Evolutionary conservation across 2,329 filamentous ascomycete species (phyloP).

Genomic region (Claviceps paspali): DNA sequence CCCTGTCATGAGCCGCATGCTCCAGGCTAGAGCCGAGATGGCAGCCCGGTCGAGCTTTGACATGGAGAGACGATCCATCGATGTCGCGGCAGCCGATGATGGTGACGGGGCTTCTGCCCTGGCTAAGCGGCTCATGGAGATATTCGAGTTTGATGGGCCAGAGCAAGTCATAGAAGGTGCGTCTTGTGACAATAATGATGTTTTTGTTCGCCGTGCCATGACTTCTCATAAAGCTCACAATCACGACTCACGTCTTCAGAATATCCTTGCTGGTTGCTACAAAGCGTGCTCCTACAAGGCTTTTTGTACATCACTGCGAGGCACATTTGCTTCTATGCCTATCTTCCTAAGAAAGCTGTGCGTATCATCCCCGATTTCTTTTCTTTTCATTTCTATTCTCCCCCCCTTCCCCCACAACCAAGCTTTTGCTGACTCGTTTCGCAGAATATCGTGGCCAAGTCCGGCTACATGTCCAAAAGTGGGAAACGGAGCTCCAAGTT

Average conservation of each 20-base stretch:
- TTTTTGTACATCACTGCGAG: slow-evolving; percentile 90
- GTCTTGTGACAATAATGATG: not conserved
- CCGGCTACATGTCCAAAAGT: slow-evolving; percentile 75
- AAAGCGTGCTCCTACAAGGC: slow-evolving; percentile 82
- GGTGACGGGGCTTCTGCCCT: slow-evolving; percentile 40
- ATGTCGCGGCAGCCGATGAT: slow-evolving; percentile 19
- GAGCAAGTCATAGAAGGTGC: slow-evolving; percentile 76
- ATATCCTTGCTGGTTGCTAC: slow-evolving; percentile 85
- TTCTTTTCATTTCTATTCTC: not conserved
- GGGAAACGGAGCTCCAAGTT: slow-evolving; percentile 80
- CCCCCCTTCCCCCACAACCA: no score
- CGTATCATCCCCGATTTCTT: slow-evolving; percentile 15
- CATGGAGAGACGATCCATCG: slow-evolving; percentile 29
- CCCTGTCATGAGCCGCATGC: slow-evolving; percentile 63
- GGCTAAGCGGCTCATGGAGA: slow-evolving; percentile 60
- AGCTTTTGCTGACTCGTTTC: slow-evolving; percentile 7
- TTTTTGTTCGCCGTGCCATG: no score
- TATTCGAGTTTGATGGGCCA: slow-evolving; percentile 66
- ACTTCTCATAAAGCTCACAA: not conserved
- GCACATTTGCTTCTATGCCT: slow-evolving; percentile 95
- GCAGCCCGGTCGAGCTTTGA: slow-evolving; percentile 42
- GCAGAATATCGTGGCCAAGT: slow-evolving; percentile 62
- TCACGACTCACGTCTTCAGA: slow-evolving; percentile 31
- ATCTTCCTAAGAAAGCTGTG: slow-evolving; percentile 84
- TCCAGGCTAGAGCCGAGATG: slow-evolving; percentile 55